Evolutionary conservation across 371 early-diverging fungal genomes (phyloP), one percentile per base, ranked within the genome.

Genomic region (Vairimorpha necatrix): DNA sequence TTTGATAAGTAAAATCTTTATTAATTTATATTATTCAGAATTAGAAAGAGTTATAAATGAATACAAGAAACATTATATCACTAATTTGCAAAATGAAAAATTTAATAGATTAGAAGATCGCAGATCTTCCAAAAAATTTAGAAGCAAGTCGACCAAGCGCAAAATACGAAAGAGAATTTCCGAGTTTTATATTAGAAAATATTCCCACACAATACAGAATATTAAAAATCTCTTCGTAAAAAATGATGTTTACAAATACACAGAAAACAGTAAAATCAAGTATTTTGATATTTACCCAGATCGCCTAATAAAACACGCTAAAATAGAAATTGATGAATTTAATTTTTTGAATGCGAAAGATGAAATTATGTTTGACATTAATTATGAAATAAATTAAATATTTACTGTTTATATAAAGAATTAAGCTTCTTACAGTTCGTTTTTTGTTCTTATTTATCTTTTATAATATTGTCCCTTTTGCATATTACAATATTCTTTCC

Each of bases 401-500:
- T 42, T 42, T 11, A 42, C 16, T 42, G 42, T 11, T 11, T 11
- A 42, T 11, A 42, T 7, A 42, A 42, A 42, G 16, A 42, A 42
- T 42, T n/a, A n/a, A n/a, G n/a, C n/a, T n/a, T n/a, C n/a, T n/a
- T n/a, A n/a, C n/a, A n/a, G n/a, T n/a, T n/a, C n/a, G n/a, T n/a
- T n/a, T n/a, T n/a, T n/a, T 42, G 16, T 42, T 9, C 42, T 42
- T 42, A 42, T n/a, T 50, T 50, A 50, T 50, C 50, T 50, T 50
- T 50, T 50, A 50, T 50, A 22, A 50, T 50, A n/a, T 50, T 50
- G 14, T 13, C 50, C 50, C 22, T n/a, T 50, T 85, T 96, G 95
- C 82, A 91, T 92, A 16, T 86, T 87, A 76, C 90, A 90, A 84
- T 95, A 96, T 16, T 88, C 87, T 73, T 89, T 87, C 97, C 97